Evolutionary conservation across 1,139 yeast genomes (phyloP), one percentile per base, ranked within the genome.

Genomic region (Debaryomyces fabryi): DNA sequence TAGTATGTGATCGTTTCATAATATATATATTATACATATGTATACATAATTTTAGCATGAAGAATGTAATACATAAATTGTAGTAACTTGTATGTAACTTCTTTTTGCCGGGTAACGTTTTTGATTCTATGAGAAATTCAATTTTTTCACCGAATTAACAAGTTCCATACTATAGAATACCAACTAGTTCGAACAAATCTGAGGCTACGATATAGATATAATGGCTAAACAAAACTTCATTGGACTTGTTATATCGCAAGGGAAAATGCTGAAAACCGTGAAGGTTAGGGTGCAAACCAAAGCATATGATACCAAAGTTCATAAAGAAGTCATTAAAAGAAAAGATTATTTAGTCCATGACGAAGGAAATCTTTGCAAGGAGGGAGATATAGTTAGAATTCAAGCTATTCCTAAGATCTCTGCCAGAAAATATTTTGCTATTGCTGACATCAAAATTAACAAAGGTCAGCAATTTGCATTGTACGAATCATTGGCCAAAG

Each of bases 201-300:
- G 8, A 27, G 36, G 37, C 8, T 30, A 36, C 20, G 15, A 36
- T n/a, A 32, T 35, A 30, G 18, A 9, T 23, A 44, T 20, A 18
- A 91, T 89, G 96, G 91, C 93, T 49, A 85, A 90, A 70, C 96
- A 89, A 60, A 90, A 89, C 66, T 89, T 92, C 63, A 76, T 90
- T 47, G 99, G 99, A 47, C 84, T 90, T 67, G 98, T 93, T 58
- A 85, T 90, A 36, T 89, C 97, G 49, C 97, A 91, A 65, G 98
- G 98, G 41, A 90, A 90, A 67, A 92, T 92, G 97, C 79, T 81
- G 69, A 93, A 93, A 76, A 92, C 98, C 54, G 92, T 93, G 56
- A 92, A 91, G 74, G 98, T 93, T 52, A 82, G 97, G 52, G 93
- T 93, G 39, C 88, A 87, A 64, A 82, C 81, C 39, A 83, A 80